Evolutionary conservation across 2,329 filamentous ascomycete species (phyloP), one percentile per base, ranked within the genome.

Genomic region (Penicillium sp.): DNA sequence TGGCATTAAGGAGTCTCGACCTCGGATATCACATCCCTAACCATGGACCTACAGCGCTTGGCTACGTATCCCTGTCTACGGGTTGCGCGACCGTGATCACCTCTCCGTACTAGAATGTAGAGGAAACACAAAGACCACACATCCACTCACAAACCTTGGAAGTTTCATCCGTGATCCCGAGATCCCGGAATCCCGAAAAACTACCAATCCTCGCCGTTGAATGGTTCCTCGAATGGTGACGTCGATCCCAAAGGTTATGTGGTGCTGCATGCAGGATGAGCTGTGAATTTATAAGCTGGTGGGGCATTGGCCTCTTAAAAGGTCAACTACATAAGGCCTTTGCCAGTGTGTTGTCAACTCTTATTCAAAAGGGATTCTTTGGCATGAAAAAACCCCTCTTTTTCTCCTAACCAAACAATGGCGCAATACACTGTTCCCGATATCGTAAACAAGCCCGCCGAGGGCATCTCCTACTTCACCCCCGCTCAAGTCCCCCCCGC

Each of bases 381-480:
- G 10, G 13, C 23, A 27, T 6, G 1, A 23, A 23, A 39, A 42
- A 13, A 1, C 23, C 1, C 23, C 3, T 31, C 11, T 35, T 3
- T 49, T 35, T 9, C n/a, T 26, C 5, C 29, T 10, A 29, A 16
- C 26, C 16, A 14, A 31, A 49, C 21, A 19, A 60, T 59, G 51
- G 35, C 35, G 37, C 46, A 45, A 45, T 10, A 55, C 44, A 57
- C 51, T 35, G 31, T 31, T 19, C 67, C 69, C 11, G 67, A 74
- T 39, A 69, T 78, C 53, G 61, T 61, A 21, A 76, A 75, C 62
- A 69, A 74, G 49, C 62, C 76, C 55, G 75, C 77, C 3, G 53
- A 66, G 31, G 73, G 73, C 58, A 72, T 80, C 51, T 76, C 81
- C 26, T 53, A 53, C 29, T 53, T 35, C 60, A 72, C 75, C 10